These are phyloP conservation scores for Fusarium gaditjirri DNA, from an alignment of 2,329 filamentous ascomycete genomes.

Conservation along the genomic window DNA sequence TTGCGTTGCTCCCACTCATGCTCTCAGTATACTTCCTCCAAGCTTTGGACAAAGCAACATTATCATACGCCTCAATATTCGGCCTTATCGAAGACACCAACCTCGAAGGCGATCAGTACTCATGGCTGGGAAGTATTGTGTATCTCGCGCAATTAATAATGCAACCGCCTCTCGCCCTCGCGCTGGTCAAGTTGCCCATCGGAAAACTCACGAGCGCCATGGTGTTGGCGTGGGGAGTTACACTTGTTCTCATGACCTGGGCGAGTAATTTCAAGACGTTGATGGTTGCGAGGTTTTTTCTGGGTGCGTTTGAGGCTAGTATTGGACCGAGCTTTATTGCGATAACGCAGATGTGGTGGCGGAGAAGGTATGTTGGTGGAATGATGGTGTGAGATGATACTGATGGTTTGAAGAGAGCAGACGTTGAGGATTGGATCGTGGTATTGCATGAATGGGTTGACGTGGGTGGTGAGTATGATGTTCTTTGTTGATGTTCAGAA, in stretches of 20 bases:
- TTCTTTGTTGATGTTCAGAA: too few relatives aligned
- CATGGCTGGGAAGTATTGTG: constrained; percentile 70
- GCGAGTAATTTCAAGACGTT: constrained; percentile 61
- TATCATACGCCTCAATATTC: constrained; percentile 71
- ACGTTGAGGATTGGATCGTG: constrained; percentile 66
- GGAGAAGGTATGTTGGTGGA: constrained; percentile 52
- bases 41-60: constrained; percentile 70
- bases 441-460: constrained; percentile 71
- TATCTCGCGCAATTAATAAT: constrained; percentile 69
- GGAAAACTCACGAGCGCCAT: constrained; percentile 70
- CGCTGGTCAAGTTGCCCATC: constrained; percentile 69
- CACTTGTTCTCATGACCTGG: constrained; percentile 62
- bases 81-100: constrained; percentile 68
- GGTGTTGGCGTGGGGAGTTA: constrained; percentile 65
- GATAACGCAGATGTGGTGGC: constrained; percentile 71
- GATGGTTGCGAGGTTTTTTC: constrained; percentile 63
- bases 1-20: constrained; percentile 57
- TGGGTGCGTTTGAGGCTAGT: constrained; percentile 66
- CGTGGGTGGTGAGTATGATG: constrained; percentile 57
- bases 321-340: constrained; percentile 63
- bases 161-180: constrained; percentile 65
- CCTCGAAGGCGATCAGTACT: constrained; percentile 66
- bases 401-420: constrained; percentile 57
- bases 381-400: not conserved
- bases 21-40: constrained; percentile 72